Percentiles rank a stretch among this genome's conserved stretches.
phyloP scores from a whole-genome alignment of 352 stramenopile genomes.

The Pythium pectinolyticum region DNA sequence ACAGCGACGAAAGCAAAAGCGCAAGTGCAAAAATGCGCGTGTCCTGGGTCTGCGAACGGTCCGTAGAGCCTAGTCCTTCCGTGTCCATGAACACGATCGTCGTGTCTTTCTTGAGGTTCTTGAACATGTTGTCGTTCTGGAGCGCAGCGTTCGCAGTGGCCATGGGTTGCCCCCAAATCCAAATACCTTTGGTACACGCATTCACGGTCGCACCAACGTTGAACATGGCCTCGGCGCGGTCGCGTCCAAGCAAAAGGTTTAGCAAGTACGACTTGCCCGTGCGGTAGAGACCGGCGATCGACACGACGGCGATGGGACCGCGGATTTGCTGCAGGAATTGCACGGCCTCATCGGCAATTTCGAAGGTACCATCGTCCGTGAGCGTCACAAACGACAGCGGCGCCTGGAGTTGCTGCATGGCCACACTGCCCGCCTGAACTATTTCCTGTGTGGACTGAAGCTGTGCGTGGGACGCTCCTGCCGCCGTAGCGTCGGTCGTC shows the following conservation, averaged over 20 bases:
- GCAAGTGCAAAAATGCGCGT: slow-evolving; percentile 89
- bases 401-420: slow-evolving; percentile 20
- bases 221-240: slow-evolving; percentile 67
- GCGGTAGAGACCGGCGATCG: slow-evolving; percentile 84
- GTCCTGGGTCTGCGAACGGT: slow-evolving; percentile 87
- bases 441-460: neutral
- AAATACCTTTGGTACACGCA: slow-evolving; percentile 91
- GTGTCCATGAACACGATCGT: slow-evolving; percentile 89
- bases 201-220: slow-evolving; percentile 83
- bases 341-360: slow-evolving; percentile 55
- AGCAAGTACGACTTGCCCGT: slow-evolving; percentile 91
- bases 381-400: slow-evolving; percentile 75
- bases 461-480: neutral
- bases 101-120: slow-evolving; percentile 54
- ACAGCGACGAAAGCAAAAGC: slow-evolving; percentile 81
- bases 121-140: slow-evolving; percentile 12
- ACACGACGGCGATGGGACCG: slow-evolving; percentile 74
- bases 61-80: slow-evolving; percentile 81
- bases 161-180: slow-evolving; percentile 87
- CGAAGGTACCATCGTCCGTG: slow-evolving; percentile 64
- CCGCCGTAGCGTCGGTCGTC: slow-evolving; percentile 7
- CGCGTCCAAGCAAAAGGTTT: slow-evolving; percentile 82
- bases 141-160: slow-evolving; percentile 55
- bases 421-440: neutral
- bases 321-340: slow-evolving; percentile 62